Evolutionary conservation across 441 rosid genomes (phyloP), one percentile per base, ranked within the genome.

Genomic region (Populus hybrid): DNA sequence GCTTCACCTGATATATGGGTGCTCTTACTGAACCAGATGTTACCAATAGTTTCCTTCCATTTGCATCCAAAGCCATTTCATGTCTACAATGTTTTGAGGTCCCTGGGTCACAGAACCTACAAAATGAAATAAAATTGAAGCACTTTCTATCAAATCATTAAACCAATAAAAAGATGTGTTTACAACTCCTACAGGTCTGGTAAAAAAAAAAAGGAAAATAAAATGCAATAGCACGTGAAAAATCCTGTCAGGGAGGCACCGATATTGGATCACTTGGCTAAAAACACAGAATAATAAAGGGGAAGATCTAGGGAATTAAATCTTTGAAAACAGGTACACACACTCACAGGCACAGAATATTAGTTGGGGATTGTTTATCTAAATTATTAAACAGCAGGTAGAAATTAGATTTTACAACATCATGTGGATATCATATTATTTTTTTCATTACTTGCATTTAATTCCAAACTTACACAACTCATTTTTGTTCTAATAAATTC

Each of bases 41-140:
- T 67, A 86, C 86, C 79, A 88, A 75, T 9, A 91, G 82, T 77
- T 84, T 86, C 85, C 78, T 85, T 71, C 95, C 92, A 57, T 64
- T 77, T 21, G 90, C 89, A 79, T 91, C 95, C 84, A 89, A 76
- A 70, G 93, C 91, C 92, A 91, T 89, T 84, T 88, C 93, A 77
- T 87, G 87, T 70, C 88, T 84, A 70, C 67, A 76, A 24, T 77
- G 80, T 16, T 75, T 83, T 61, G 85, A 82, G 68, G 85, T 78
- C 86, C 84, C 82, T 5, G 78, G 59, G 24, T 84, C 84, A 64
- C 65, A 81, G 73, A 80, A 83, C 85, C 93, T 85, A 76, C 81
- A 83, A 50, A 68, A 79, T 63, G 26, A 21, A 59, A 76, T 32
- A n/a, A 35, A 65, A 8, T 24, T n/a, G 5, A n/a, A 46, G 34